phyloP scores from a whole-genome alignment of 2,329 filamentous ascomycete species.

The Scedosporium apiospermum region DNA sequence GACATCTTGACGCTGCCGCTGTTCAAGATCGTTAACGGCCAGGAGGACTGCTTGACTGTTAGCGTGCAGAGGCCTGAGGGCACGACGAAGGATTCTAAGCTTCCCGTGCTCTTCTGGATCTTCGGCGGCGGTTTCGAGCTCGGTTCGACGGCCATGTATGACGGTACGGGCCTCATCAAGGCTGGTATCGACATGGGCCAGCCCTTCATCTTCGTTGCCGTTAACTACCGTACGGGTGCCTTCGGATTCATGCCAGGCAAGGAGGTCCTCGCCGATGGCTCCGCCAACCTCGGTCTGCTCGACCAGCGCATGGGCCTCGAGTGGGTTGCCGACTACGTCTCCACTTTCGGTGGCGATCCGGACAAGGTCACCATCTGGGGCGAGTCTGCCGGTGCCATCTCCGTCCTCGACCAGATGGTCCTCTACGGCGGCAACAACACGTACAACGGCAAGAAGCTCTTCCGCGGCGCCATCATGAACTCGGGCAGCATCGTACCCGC shows the following conservation, averaged over 20 bases:
- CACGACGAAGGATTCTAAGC: slow-evolving; percentile 28
- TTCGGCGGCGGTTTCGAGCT: slow-evolving; percentile 41
- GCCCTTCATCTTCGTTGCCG: slow-evolving; percentile 52
- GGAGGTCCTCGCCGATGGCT: slow-evolving; percentile 44
- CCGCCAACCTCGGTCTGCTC: slow-evolving; percentile 48
- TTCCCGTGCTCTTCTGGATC: slow-evolving; percentile 50
- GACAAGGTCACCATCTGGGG: slow-evolving; percentile 57
- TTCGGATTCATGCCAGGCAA: slow-evolving; percentile 53
- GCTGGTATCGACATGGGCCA: slow-evolving; percentile 32
- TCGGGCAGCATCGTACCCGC: slow-evolving; percentile 41
- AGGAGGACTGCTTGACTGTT: slow-evolving; percentile 43
- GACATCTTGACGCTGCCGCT: slow-evolving; percentile 31
- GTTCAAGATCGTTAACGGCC: slow-evolving; percentile 29
- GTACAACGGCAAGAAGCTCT: slow-evolving; percentile 55
- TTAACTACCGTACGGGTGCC: slow-evolving; percentile 55
- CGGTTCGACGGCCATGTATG: slow-evolving; percentile 24
- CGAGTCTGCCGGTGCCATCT: slow-evolving; percentile 49
- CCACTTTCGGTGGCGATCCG: slow-evolving; percentile 56
- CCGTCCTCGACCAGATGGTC: slow-evolving; percentile 52
- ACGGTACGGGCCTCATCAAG: slow-evolving; percentile 23
- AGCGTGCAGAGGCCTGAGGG: slow-evolving; percentile 36
- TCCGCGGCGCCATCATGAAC: slow-evolving; percentile 57
- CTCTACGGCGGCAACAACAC: slow-evolving; percentile 51
- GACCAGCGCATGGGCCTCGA: slow-evolving; percentile 52
- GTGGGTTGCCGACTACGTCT: slow-evolving; percentile 58